These are phyloP conservation scores for Cyberlindnera meyerae DNA, from an alignment of 805 yeast genomes.

Conservation along the genomic window DNA sequence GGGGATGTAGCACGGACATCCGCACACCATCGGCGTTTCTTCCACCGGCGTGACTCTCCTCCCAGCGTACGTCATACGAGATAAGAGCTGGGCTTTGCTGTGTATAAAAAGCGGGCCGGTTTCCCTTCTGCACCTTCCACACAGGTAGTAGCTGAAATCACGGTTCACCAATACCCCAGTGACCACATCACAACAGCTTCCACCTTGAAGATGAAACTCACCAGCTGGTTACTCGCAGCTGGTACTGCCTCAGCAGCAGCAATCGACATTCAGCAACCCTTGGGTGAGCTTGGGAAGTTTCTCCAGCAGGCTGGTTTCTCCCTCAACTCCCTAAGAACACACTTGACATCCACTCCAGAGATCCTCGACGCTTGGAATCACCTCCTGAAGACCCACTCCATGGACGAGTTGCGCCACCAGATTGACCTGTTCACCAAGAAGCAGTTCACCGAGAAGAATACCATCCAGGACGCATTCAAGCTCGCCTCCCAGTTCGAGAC, in stretches of 20 bases:
- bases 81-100: too few species aligned
- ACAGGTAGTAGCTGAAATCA: too few species aligned
- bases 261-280: constrained; percentile 11
- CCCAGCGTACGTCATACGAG: too few species aligned
- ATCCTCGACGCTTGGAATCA: constrained; percentile 28
- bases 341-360: constrained; percentile 9
- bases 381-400: constrained; percentile 28
- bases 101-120: too few species aligned
- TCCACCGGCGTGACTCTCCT: too few species aligned
- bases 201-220: constrained; percentile 7
- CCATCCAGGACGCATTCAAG: constrained; percentile 11
- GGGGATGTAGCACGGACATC: background rate
- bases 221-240: constrained; percentile 2
- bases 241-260: constrained; percentile 12
- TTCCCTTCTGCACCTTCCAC: too few species aligned
- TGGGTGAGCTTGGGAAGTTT: constrained; percentile 8
- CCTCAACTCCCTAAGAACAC: constrained; percentile 5
- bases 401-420: constrained; percentile 9
- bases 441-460: constrained; percentile 17
- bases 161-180: too few species aligned
- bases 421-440: constrained; percentile 11
- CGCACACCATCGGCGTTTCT: background rate
- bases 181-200: too few species aligned
- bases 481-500: constrained; percentile 5
- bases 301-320: constrained; percentile 9